Evolutionary conservation across 805 yeast genomes (phyloP), one percentile per base, ranked within the genome.

Genomic region (Schwanniomyces sp.): DNA sequence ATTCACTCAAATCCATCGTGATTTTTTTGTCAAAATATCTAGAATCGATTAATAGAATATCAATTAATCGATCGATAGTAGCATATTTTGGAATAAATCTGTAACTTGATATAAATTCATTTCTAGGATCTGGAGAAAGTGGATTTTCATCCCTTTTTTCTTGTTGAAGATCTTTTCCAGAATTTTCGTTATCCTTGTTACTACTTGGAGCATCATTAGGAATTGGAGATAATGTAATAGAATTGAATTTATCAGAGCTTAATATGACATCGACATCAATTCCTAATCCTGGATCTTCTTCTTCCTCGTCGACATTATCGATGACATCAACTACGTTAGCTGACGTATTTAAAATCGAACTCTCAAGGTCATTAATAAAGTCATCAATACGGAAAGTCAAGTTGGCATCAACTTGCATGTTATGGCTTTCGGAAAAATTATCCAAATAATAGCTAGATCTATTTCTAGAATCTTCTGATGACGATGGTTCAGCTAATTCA

Each of bases 41-140:
- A 79, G 85, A 17, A 87, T 92, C 62, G 80, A 74, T 58, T 5
- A 92, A 90, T 44, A 92, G 67, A 18, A 91, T 75, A 64, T 92
- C 97, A 46, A 91, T 75, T 55, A 92, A 74, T 55, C 83, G 82
- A 39, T 88, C 94, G 47, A 89, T 66, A 1, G 88, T 77, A 1
- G 94, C 94, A 55, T 58, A 66, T 43, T 69, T 67, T 3, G 76
- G 76, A 30, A 71, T 63, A 48, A 56, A 66, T 40, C 52, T 57
- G 32, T 47, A 48, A 12, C 45, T 52, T 16, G 37, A 30, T 14
- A n/a, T 34, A 26, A 18, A n/a, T 1, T 27, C 41, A 24, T 34
- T 52, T 50, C 38, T 48, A 7, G 59, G 56, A 16, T 52, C 58
- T 21, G 56, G 38, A 1, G 62, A 55, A 25, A 56, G 41, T 2